These are phyloP conservation scores for Penicillium taxi DNA, from an alignment of 495 filamentous ascomycete genomes.

Conservation along the genomic window DNA sequence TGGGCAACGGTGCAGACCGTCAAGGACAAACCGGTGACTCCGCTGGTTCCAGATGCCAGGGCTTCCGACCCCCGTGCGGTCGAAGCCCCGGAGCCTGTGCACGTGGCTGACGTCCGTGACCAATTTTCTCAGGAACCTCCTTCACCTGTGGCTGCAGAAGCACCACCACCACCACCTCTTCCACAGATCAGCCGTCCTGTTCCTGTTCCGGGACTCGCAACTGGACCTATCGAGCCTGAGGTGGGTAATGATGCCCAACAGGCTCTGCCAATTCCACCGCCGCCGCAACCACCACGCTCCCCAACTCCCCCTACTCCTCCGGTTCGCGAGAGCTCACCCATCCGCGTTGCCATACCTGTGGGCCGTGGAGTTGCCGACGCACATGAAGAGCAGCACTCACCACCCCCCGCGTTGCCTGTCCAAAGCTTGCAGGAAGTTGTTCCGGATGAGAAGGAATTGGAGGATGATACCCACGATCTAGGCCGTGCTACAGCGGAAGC, in stretches of 20 bases:
- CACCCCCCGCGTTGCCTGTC: conserved; percentile 47
- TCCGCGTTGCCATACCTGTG: conserved; percentile 83
- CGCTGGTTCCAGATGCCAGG: conserved; percentile 52
- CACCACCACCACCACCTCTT: conserved; percentile 13
- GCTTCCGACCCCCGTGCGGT: conserved; percentile 39
- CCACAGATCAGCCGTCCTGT: conserved; percentile 45
- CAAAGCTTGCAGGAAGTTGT: conserved; percentile 51
- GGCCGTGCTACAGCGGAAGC: conserved; percentile 55
- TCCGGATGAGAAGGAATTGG: conserved; percentile 54
- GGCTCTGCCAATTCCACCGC: conserved; percentile 48
- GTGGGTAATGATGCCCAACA: conserved; percentile 31
- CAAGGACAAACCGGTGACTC: conserved; percentile 53
- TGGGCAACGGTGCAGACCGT: conserved; percentile 78
- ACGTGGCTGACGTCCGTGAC: conserved; percentile 63
- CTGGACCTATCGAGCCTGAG: conserved; percentile 42
- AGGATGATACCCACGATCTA: conserved; percentile 56
- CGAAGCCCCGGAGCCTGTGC: conserved; percentile 42
- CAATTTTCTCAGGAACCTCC: conserved; percentile 64
- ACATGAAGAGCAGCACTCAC: conserved; percentile 42
- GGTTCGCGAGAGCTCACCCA: conserved; percentile 57
- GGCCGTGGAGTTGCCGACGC: conserved; percentile 48
- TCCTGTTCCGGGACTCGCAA: conserved; percentile 66
- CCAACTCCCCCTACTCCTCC: conserved; percentile 53
- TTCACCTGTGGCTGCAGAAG: conserved; percentile 27
- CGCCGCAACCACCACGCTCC: conserved; percentile 53